Evolutionary conservation across 2,329 filamentous ascomycete species (phyloP).

Genomic region (Aaosphaeria arxii): DNA sequence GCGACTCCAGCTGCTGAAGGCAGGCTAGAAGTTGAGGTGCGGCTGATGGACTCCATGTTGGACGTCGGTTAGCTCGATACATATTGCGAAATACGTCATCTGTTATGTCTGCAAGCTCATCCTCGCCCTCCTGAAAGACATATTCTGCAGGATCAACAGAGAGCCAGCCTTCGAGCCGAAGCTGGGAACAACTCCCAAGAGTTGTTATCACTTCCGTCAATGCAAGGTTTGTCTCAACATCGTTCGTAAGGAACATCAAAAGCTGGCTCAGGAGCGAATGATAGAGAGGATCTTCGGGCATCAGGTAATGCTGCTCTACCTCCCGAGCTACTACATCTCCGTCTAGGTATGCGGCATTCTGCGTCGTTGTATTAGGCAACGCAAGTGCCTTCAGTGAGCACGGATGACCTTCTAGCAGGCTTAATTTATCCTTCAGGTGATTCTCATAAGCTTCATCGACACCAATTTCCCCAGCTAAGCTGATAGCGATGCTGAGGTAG

Average conservation of each 20-base stretch:
- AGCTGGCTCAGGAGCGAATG: conserved; percentile 58
- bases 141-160: conserved; percentile 62
- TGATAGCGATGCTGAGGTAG: conserved; percentile 65
- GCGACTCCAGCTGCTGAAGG: conserved; percentile 39
- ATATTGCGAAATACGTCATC: conserved; percentile 30
- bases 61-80: conserved; percentile 34
- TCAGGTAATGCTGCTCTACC: conserved; percentile 57
- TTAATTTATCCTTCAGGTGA: conserved; percentile 68
- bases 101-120: conserved; percentile 19
- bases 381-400: conserved; percentile 69
- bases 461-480: conserved; percentile 65
- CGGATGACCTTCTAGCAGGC: conserved; percentile 67
- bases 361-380: conserved; percentile 58
- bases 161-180: conserved; percentile 88
- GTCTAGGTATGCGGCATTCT: conserved; percentile 49
- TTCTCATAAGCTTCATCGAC: conserved; percentile 71
- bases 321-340: conserved; percentile 55
- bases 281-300: conserved; percentile 61
- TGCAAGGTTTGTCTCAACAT: conserved; percentile 85
- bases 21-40: conserved; percentile 42
- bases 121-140: conserved; percentile 25
- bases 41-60: conserved; percentile 33
- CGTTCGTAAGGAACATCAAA: conserved; percentile 81
- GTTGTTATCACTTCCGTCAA: conserved; percentile 81
- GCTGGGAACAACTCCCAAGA: conserved; percentile 78